Conservation (phyloP, 2,329 filamentous ascomycete species). For the Periconia digitata region DNA sequence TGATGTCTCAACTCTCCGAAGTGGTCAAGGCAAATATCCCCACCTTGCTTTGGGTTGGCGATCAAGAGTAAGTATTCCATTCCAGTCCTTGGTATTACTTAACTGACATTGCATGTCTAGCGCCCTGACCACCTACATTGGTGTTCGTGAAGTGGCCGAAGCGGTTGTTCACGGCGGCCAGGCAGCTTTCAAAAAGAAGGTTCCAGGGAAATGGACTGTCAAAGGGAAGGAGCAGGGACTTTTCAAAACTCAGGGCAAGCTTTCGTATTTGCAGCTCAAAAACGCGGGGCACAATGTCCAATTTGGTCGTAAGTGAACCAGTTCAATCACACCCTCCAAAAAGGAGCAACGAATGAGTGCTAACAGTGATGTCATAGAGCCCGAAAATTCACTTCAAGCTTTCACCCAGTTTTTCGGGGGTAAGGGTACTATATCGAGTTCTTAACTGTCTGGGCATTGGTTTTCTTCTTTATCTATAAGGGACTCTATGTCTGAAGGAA, state of each 20-base stretch:
- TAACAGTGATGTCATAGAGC: not conserved
- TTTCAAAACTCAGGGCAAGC: not conserved
- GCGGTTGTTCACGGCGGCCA: not conserved
- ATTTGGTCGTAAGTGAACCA: not conserved
- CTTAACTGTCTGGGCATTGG: not conserved
- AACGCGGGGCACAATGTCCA: not conserved
- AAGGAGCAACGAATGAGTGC: not conserved
- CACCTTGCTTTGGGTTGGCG: not conserved
- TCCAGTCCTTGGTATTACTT: not conserved
- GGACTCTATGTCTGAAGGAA: too few species aligned
- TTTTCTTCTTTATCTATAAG: too few species aligned
- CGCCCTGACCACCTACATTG: not conserved
- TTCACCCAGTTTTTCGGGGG: constrained; percentile 1
- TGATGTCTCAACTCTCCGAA: not conserved
- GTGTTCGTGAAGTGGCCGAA: constrained; percentile 1
- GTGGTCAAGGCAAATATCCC: not conserved
- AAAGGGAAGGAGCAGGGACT: not conserved
- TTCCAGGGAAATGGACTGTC: not conserved
- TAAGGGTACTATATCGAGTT: not conserved
- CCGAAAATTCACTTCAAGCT: not conserved
- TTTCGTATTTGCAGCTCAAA: not conserved
- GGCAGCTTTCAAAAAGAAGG: not conserved
- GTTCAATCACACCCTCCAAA: not conserved
- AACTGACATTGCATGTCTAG: not conserved
- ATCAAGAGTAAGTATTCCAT: not conserved